These are phyloP conservation scores for Aspergillus diversus DNA, from an alignment of 495 filamentous ascomycete genomes.

Conservation along the genomic window DNA sequence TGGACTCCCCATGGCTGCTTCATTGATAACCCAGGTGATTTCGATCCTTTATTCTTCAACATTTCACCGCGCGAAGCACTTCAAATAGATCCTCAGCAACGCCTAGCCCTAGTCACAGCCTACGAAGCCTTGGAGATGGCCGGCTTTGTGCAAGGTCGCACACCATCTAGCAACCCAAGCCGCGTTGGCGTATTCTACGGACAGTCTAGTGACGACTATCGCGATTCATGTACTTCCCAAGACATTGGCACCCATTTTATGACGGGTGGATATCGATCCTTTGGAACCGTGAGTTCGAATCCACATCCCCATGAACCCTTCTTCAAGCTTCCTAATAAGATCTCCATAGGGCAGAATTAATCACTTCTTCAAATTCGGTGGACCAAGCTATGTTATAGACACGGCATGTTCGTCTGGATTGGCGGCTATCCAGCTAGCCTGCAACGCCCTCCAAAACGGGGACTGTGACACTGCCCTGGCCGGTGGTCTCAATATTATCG, in stretches of 20 bases:
- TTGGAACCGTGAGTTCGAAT: conserved; percentile 18
- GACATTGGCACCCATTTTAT: conserved; percentile 34
- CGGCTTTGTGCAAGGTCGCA: conserved; percentile 30
- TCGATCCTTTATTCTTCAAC: conserved; percentile 41
- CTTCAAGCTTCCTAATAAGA: not conserved
- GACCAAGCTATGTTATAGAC: conserved; percentile 73
- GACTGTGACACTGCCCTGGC: conserved; percentile 74
- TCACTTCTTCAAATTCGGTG: conserved; percentile 71
- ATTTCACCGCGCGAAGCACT: conserved; percentile 32
- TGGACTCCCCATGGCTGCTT: conserved; percentile 42
- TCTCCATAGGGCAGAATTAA: conserved; percentile 48
- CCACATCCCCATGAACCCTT: not conserved
- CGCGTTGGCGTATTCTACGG: conserved; percentile 43
- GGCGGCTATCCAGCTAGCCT: conserved; percentile 59
- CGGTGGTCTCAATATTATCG: conserved; percentile 68
- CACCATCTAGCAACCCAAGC: conserved; percentile 20
- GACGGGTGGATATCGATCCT: conserved; percentile 31
- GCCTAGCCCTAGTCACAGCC: conserved; percentile 35
- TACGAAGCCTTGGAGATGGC: conserved; percentile 44
- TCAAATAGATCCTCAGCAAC: conserved; percentile 37
- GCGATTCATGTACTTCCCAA: conserved; percentile 30
- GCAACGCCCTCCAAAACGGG: conserved; percentile 63
- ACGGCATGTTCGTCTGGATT: conserved; percentile 74
- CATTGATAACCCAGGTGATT: conserved; percentile 36
- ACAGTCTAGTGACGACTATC: conserved; percentile 36